A percentile compares a stretch with the other conserved stretches of the same genome.
Evolutionary conservation across 2,329 filamentous ascomycete genomes (phyloP).

Genomic region (Pseudogymnoascus sp.): DNA sequence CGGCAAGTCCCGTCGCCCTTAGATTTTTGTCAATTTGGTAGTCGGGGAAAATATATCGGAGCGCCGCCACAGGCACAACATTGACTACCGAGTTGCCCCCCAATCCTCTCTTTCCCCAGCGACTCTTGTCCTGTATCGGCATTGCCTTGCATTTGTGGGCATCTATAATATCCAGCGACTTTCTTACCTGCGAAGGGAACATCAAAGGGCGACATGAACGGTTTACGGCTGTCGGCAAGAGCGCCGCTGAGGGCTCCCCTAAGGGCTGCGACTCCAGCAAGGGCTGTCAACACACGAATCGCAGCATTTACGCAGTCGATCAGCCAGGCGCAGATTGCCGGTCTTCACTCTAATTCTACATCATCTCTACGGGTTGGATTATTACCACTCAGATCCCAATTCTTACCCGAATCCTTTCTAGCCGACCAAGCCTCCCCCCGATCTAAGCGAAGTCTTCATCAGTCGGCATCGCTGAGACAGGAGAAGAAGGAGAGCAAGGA

Average conservation of each 20-base stretch:
- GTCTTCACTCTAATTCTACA: conserved; percentile 22
- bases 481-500: conserved; percentile 18
- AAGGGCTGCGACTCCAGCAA: conserved; percentile 29
- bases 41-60: conserved; percentile 10
- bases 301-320: conserved; percentile 29
- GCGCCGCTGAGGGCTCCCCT: conserved; percentile 20
- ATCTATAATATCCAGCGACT: conserved; percentile 3
- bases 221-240: conserved; percentile 23
- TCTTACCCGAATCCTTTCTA: conserved; percentile 30
- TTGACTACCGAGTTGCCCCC: conserved; percentile 1
- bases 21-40: conserved; percentile 14
- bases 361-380: conserved; percentile 25
- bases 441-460: conserved; percentile 21
- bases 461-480: conserved; percentile 20
- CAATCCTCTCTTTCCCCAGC: not conserved
- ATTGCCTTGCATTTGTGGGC: not conserved
- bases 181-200: not conserved
- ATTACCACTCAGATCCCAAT: conserved; percentile 27
- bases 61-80: conserved; percentile 8
- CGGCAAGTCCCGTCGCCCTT: conserved; percentile 16
- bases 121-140: conserved; percentile 4
- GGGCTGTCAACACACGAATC: conserved; percentile 25
- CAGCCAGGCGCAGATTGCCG: conserved; percentile 25
- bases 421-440: conserved; percentile 10
- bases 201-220: conserved; percentile 23